Percentiles rank a stretch among this genome's conserved stretches.
Conservation (phyloP, 371 early-diverging fungal genomes). For the Chytridium lagenaria region DNA sequence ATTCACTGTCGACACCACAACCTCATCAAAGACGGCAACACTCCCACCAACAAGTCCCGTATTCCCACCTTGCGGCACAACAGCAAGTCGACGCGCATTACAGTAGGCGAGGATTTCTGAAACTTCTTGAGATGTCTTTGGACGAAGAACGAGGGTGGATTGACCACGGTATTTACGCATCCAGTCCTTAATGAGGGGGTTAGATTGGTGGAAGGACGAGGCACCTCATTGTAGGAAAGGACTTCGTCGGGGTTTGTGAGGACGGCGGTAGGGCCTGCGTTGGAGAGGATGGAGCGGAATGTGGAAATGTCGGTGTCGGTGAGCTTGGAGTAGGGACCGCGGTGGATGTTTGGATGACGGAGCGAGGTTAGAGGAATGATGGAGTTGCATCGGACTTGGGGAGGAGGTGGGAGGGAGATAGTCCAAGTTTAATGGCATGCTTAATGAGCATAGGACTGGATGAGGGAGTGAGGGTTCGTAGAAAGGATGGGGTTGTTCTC, state of each 20-base stretch:
- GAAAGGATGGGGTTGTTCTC: too few species aligned
- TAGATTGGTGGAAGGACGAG: not conserved
- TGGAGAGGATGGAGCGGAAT: slow-evolving; percentile 59
- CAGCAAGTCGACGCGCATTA: slow-evolving; percentile 81
- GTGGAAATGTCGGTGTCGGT: slow-evolving; percentile 62
- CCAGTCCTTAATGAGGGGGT: slow-evolving; percentile 84
- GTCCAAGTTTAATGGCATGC: too few species aligned
- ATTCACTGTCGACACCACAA: slow-evolving; percentile 75
- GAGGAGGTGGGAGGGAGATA: too few species aligned
- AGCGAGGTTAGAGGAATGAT: not conserved
- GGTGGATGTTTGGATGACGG: slow-evolving; percentile 15
- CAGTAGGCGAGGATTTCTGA: slow-evolving; percentile 86
- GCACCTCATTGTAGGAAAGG: slow-evolving; percentile 45
- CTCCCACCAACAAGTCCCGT: slow-evolving; percentile 89
- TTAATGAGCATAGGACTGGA: too few species aligned
- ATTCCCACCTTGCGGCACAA: slow-evolving; percentile 98
- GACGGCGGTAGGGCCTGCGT: slow-evolving; percentile 38
- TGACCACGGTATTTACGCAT: slow-evolving; percentile 88
- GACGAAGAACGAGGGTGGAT: slow-evolving; percentile 81
- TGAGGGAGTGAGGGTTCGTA: too few species aligned
- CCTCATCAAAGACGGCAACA: slow-evolving; percentile 93
- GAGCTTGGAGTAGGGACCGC: slow-evolving; percentile 66
- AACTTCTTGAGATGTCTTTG: slow-evolving; percentile 86
- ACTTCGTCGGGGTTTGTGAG: slow-evolving; percentile 34
- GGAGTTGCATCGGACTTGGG: not conserved